Evolutionary conservation across 345 rosid genomes (phyloP).

Genomic region (Gossypium ekmanianum): DNA sequence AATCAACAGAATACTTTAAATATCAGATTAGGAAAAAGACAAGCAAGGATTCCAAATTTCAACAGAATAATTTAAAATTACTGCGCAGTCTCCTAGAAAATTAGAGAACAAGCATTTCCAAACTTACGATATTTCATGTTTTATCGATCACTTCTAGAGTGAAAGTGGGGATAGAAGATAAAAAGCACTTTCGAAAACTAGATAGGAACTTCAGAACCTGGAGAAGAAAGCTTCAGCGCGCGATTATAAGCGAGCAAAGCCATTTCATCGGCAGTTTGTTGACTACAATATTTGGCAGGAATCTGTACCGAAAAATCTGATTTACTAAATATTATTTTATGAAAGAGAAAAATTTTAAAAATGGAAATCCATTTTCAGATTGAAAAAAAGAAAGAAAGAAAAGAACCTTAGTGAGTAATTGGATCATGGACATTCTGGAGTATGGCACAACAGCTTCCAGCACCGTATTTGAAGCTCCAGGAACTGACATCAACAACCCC

Average conservation of each 20-base stretch:
- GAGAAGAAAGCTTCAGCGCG: constrained; percentile 71
- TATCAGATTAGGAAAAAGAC: background rate
- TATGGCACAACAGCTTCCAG: constrained; percentile 85
- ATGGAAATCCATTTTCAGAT: background rate
- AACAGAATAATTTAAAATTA: background rate
- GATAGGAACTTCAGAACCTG: constrained; percentile 44
- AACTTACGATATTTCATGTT: background rate
- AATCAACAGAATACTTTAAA: background rate
- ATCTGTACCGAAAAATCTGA: constrained; percentile 35
- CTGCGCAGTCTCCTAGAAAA: background rate
- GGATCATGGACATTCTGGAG: constrained; percentile 57
- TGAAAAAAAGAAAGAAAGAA: background rate
- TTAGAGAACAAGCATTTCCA: background rate
- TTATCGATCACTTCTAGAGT: background rate
- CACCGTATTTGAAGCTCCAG: constrained; percentile 86
- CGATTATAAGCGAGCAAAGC: constrained; percentile 85
- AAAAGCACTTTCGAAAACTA: background rate
- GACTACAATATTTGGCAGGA: constrained; percentile 58
- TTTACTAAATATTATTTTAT: background rate
- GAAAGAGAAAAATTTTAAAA: background rate
- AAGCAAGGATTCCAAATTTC: background rate
- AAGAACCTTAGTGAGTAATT: constrained; percentile 67
- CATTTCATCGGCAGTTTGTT: constrained; percentile 60
- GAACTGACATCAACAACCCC: constrained; percentile 74
- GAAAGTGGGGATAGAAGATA: background rate